Conservation (phyloP, 1,284 basidiomycete genomes). For the Rugosomyces carneus region DNA sequence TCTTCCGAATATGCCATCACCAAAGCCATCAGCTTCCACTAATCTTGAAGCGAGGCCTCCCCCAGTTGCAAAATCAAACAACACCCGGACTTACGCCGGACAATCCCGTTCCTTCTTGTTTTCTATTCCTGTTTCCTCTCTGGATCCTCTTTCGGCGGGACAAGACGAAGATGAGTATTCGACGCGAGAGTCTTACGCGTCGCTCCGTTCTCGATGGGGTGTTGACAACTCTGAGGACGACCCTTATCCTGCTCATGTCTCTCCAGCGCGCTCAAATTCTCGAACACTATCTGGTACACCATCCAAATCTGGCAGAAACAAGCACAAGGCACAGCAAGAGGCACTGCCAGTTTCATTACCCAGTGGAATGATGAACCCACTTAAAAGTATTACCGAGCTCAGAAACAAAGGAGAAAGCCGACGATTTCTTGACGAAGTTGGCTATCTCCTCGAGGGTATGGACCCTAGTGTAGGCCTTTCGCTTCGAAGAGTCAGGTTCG, state of each 20-base stretch:
- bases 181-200: constrained; percentile 60
- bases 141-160: constrained; percentile 14
- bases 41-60: constrained; percentile 15
- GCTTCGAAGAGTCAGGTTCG: constrained; percentile 60
- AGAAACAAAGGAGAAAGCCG: constrained; percentile 73
- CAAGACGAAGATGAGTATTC: constrained; percentile 49
- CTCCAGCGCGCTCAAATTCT: constrained; percentile 21
- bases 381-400: constrained; percentile 75
- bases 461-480: constrained; percentile 42
- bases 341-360: constrained; percentile 25
- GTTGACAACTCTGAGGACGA: constrained; percentile 72
- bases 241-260: constrained; percentile 34
- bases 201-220: constrained; percentile 64
- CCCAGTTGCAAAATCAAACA: constrained; percentile 25
- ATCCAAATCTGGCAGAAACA: constrained; percentile 26
- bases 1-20: constrained; percentile 27
- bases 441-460: constrained; percentile 76
- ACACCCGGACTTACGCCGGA: constrained; percentile 64
- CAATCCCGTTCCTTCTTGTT: constrained; percentile 71
- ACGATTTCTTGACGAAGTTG: constrained; percentile 73
- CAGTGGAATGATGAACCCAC: constrained; percentile 60
- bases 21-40: constrained; percentile 14
- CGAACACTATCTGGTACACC: constrained; percentile 19
- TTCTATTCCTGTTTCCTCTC: constrained; percentile 36
- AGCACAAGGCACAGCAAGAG: constrained; percentile 21